Evolutionary conservation across 129 eudicot species (phyloP).

Genomic region (Silybum marianum): DNA sequence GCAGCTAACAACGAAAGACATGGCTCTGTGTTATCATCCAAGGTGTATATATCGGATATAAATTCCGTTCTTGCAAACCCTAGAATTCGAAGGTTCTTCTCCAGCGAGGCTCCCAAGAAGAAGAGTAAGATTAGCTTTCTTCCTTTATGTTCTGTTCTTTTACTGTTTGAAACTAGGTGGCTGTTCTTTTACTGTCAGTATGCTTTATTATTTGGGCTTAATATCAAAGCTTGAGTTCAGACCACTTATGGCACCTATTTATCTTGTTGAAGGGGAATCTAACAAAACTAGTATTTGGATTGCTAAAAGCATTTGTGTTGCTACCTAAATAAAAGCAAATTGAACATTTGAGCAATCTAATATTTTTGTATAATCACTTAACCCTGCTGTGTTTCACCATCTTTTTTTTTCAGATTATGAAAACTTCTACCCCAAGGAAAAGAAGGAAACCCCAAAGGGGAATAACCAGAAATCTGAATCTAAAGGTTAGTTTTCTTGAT

Average conservation of each 20-base stretch:
- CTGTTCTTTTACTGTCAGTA: too few relatives aligned
- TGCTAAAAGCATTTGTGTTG: not conserved
- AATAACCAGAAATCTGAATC: slow-evolving; percentile 79
- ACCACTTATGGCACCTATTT: not conserved
- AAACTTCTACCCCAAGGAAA: slow-evolving; percentile 74
- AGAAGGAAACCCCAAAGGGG: slow-evolving; percentile 82
- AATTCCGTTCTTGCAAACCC: slow-evolving; percentile 58
- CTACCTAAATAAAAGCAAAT: not conserved
- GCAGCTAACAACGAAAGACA: slow-evolving; percentile 36
- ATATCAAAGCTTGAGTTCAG: not conserved
- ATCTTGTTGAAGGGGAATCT: not conserved
- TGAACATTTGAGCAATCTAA: slow-evolving; percentile 14
- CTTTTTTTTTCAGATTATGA: slow-evolving; percentile 68
- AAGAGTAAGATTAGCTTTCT: slow-evolving; percentile 57
- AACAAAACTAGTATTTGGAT: not conserved
- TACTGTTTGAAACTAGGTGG: not conserved
- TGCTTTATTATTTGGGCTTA: not conserved
- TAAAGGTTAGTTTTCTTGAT: slow-evolving; percentile 54
- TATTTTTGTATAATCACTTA: not conserved
- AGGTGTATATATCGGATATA: slow-evolving; percentile 49
- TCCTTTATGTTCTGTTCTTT: not conserved
- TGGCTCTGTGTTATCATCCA: slow-evolving; percentile 24
- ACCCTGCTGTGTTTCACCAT: not conserved
- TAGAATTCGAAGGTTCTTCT: slow-evolving; percentile 60
- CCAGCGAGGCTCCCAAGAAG: slow-evolving; percentile 79